Conservation (phyloP, 2,329 filamentous ascomycete genomes). For the Penicillium sp. region DNA sequence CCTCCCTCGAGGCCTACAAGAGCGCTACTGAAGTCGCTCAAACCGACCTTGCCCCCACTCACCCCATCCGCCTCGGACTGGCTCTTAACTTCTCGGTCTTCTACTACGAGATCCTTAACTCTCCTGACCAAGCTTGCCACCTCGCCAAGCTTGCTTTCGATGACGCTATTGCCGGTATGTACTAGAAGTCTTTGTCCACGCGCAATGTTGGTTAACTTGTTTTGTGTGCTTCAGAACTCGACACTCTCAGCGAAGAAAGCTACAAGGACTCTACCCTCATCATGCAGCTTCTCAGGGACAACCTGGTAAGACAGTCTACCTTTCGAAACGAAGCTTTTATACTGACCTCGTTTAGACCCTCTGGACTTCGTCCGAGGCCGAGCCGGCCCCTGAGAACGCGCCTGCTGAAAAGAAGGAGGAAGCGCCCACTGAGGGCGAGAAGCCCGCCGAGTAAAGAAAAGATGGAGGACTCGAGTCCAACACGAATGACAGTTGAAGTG, state of each 20-base stretch:
- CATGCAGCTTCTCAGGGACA: constrained; percentile 98
- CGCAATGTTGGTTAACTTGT: constrained; percentile 25
- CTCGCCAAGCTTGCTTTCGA: constrained; percentile 95
- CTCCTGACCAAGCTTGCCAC: constrained; percentile 96
- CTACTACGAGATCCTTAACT: constrained; percentile 99
- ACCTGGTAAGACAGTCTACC: constrained; percentile 68
- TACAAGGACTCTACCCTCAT: constrained; percentile 99
- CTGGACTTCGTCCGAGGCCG: constrained; percentile 98
- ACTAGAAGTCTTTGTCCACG: neutral
- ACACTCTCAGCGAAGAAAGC: constrained; percentile 96
- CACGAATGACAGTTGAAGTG: constrained; percentile 16
- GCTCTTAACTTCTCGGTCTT: constrained; percentile 98
- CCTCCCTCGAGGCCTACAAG: constrained; percentile 97
- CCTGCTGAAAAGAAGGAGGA: constrained; percentile 51
- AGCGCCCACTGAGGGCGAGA: constrained; percentile 47
- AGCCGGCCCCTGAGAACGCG: constrained; percentile 67
- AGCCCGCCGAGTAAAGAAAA: constrained; percentile 50
- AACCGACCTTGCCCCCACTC: constrained; percentile 86
- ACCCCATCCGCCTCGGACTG: constrained; percentile 90
- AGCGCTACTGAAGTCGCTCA: constrained; percentile 86
- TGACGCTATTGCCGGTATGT: constrained; percentile 86
- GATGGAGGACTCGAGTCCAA: constrained; percentile 40
- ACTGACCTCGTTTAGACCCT: constrained; percentile 71
- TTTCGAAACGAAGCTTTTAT: neutral
- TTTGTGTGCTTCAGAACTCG: constrained; percentile 69